phyloP scores from a whole-genome alignment of 306 rosid genomes.

The Lathyrus sativus region DNA sequence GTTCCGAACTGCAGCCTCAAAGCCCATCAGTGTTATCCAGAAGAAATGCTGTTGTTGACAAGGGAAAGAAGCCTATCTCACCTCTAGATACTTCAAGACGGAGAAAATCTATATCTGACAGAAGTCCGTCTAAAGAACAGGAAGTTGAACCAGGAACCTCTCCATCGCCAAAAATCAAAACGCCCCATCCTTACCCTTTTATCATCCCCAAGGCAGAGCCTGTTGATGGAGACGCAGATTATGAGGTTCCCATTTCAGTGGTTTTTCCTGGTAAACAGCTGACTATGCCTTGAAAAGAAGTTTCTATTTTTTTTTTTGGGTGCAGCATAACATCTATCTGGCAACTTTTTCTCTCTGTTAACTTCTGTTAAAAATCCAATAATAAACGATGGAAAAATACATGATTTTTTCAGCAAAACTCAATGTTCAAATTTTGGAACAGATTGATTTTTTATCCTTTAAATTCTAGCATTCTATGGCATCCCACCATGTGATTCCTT shows the following conservation, averaged over 20 bases:
- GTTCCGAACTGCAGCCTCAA: constrained; percentile 43
- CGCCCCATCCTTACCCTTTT: constrained; percentile 40
- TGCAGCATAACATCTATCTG: constrained; percentile 12
- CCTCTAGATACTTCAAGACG: constrained; percentile 42
- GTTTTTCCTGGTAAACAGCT: constrained; percentile 62
- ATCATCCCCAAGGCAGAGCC: constrained; percentile 91
- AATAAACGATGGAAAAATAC: neutral
- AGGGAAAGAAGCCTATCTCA: constrained; percentile 73
- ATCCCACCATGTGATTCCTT: neutral
- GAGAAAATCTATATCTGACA: constrained; percentile 40
- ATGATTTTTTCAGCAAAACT: no score
- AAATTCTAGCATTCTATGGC: constrained; percentile 1
- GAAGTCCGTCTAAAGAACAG: constrained; percentile 44
- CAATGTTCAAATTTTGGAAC: constrained; percentile 13
- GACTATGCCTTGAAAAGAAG: constrained; percentile 18
- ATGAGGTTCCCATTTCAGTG: constrained; percentile 58
- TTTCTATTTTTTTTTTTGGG: constrained; percentile 2
- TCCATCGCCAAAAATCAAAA: constrained; percentile 38
- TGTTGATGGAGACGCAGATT: constrained; percentile 41
- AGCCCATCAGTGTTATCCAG: constrained; percentile 40
- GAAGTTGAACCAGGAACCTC: constrained; percentile 42
- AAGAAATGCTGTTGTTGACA: constrained; percentile 45
- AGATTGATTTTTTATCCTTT: constrained; percentile 17
- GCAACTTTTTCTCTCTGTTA: constrained; percentile 21
- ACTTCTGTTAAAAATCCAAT: constrained; percentile 24